Evolutionary conservation across 345 rosid genomes (phyloP).

Genomic region (Euphorbia peplus): DNA sequence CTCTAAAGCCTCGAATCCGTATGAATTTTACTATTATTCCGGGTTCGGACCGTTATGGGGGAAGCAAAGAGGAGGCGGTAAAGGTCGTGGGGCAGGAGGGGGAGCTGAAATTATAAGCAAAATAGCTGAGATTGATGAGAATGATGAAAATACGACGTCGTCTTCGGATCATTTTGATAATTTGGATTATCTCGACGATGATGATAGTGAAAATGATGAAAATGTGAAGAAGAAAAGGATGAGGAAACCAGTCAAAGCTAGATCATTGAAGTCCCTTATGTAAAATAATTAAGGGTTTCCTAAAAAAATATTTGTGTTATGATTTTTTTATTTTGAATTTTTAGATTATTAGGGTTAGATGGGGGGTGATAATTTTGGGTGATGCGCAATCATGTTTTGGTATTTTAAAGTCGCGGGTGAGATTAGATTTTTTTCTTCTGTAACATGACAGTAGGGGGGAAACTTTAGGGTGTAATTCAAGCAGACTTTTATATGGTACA

Average conservation of each 20-base stretch:
- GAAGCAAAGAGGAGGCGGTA: slow-evolving; percentile 59
- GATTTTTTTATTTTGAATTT: neutral
- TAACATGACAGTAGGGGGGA: slow-evolving; percentile 32
- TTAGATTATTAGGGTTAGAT: slow-evolving; percentile 2
- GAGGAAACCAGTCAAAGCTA: slow-evolving; percentile 80
- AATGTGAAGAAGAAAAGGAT: slow-evolving; percentile 49
- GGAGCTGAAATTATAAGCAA: slow-evolving; percentile 27
- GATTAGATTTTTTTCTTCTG: slow-evolving; percentile 16
- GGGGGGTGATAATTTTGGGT: slow-evolving; percentile 16
- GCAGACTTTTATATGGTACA: slow-evolving; percentile 21
- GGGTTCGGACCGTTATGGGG: slow-evolving; percentile 93
- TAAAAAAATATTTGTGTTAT: neutral
- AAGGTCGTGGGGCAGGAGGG: slow-evolving; percentile 65
- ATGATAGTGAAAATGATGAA: slow-evolving; percentile 23
- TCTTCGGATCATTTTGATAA: slow-evolving; percentile 28
- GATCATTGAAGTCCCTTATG: slow-evolving; percentile 93
- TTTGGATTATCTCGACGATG: slow-evolving; percentile 34
- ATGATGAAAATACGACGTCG: slow-evolving; percentile 21
- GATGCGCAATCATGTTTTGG: slow-evolving; percentile 14
- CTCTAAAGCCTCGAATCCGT: slow-evolving; percentile 42
- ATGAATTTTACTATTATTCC: slow-evolving; percentile 87
- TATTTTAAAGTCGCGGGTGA: slow-evolving; percentile 22
- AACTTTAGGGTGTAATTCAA: slow-evolving; percentile 22
- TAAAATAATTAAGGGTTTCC: slow-evolving; percentile 26
- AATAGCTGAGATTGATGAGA: neutral